These are phyloP conservation scores for Halteria grandinella DNA, from an alignment of 73 alveolate genomes.

Conservation along the genomic window DNA sequence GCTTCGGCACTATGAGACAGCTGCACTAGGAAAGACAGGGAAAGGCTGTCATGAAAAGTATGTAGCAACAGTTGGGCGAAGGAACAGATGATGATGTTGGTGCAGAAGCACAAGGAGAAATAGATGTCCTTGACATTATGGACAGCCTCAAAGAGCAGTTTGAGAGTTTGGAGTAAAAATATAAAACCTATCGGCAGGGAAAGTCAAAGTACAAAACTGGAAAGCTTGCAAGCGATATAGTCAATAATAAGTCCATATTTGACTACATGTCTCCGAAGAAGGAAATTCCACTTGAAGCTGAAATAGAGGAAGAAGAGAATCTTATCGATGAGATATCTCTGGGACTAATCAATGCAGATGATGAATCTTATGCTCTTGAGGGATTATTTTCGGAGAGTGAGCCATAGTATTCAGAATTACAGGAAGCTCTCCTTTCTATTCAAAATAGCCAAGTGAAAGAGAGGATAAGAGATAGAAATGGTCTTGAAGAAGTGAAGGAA, in stretches of 20 bases:
- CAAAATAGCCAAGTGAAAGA: neutral
- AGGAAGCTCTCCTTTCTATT: neutral
- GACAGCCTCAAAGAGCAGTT: conserved; percentile 51
- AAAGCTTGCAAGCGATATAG: conserved; percentile 18
- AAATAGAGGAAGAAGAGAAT: neutral
- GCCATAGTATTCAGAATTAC: too few species aligned
- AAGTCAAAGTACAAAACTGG: conserved; percentile 34
- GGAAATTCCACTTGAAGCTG: neutral
- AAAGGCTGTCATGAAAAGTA: conserved; percentile 22
- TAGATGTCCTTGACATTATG: conserved; percentile 62
- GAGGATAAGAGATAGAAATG: neutral
- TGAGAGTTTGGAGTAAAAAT: conserved; percentile 20
- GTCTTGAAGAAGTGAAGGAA: conserved; percentile 20
- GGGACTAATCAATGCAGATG: too few species aligned
- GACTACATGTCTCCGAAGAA: conserved; percentile 32
- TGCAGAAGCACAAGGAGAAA: neutral
- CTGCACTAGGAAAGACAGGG: conserved; percentile 39
- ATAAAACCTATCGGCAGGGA: neutral
- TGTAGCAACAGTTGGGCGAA: neutral
- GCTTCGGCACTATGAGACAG: conserved; percentile 37
- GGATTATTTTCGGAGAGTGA: too few species aligned
- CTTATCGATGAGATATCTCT: neutral
- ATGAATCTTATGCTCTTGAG: neutral
- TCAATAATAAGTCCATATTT: conserved; percentile 25
- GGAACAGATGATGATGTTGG: neutral